Evolutionary conservation across 352 stramenopile genomes (phyloP).

Genomic region (Phytophthora pseudosyringae): DNA sequence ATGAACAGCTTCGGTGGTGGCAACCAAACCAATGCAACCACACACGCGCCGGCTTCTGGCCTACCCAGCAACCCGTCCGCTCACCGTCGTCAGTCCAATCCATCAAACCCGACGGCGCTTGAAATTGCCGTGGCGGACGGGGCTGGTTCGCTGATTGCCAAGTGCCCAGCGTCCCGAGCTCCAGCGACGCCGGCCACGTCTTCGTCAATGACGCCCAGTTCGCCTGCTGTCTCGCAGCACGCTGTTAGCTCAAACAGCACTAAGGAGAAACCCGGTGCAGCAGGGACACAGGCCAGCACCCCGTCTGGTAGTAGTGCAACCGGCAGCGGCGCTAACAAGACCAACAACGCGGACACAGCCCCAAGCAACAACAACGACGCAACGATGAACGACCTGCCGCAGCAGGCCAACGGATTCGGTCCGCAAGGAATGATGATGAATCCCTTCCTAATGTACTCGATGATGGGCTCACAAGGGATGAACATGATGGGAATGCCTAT

Average conservation of each 20-base stretch:
- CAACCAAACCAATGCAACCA: conserved; percentile 29
- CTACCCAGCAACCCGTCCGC: conserved; percentile 27
- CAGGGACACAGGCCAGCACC: background rate
- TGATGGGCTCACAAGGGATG: conserved; percentile 62
- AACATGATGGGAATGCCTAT: conserved; percentile 63
- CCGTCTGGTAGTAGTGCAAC: background rate
- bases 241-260: background rate
- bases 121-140: conserved; percentile 42
- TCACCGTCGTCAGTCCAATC: conserved; percentile 9
- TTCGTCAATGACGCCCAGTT: conserved; percentile 6
- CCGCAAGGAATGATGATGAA: conserved; percentile 77
- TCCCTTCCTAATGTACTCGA: conserved; percentile 86
- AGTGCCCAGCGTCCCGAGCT: conserved; percentile 14
- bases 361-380: conserved; percentile 14
- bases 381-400: conserved; percentile 22
- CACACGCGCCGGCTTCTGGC: conserved; percentile 23
- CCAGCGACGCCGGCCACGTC: conserved; percentile 1
- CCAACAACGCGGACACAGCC: background rate
- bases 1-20: conserved; percentile 39
- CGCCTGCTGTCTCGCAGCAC: conserved; percentile 5
- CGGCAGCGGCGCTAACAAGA: conserved; percentile 6
- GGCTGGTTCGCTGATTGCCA: conserved; percentile 46
- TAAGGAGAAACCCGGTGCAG: conserved; percentile 16
- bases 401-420: conserved; percentile 34
- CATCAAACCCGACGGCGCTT: conserved; percentile 19